Evolutionary conservation across 2,329 filamentous ascomycete species (phyloP), one percentile per base, ranked within the genome.

Genomic region (Talaromyces atroroseus): DNA sequence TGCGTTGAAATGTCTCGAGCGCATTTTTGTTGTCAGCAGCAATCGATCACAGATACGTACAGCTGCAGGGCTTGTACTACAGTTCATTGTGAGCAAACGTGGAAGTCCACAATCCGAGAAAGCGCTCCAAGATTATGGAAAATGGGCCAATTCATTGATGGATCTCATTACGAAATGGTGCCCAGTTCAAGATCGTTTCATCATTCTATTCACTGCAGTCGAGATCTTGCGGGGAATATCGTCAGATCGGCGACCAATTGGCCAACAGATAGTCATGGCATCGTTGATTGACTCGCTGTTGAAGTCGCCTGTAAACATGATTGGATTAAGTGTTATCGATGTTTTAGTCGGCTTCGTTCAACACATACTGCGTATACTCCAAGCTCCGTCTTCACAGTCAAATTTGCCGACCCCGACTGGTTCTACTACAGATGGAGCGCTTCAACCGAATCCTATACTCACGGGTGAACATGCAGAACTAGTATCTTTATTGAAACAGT

Each of bases 301-400:
- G 48, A 86, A 88, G 52, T 96, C 92, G 0, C 86, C 92, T 44
- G 86, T 95, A 67, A 97, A 96, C 71, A 80, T 97, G 67, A 96
- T 99, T 60, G 94, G 94, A 1, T 78, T 99, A 47, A 96, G 92
- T 68, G 88, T 97, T 52, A 97, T 97, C 86, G 94, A 99, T 69
- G 86, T 97, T 18, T 78, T 97, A 26, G 79, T 95, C 14, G 88
- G 90, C 1, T 79, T 99, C 14, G 83, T 96, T 61, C 87, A 90
- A 61, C 90, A 95, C 67, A 88, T 92, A 68, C 83, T 90, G 63
- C 82, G 85, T 64, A 77, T 95, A 8, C 80, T 96, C 14, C 88
- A 90, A 65, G 79, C 90, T 26, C 75, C 76, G 12, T 75, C 76
- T 0, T 50, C 45, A 8, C 51, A 48, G 23, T 18, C 38, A 16